Percentiles rank a stretch among this genome's conserved stretches.
These are phyloP conservation scores for Phaffia australis DNA, from an alignment of 768 basidiomycete species.

Conservation along the genomic window DNA sequence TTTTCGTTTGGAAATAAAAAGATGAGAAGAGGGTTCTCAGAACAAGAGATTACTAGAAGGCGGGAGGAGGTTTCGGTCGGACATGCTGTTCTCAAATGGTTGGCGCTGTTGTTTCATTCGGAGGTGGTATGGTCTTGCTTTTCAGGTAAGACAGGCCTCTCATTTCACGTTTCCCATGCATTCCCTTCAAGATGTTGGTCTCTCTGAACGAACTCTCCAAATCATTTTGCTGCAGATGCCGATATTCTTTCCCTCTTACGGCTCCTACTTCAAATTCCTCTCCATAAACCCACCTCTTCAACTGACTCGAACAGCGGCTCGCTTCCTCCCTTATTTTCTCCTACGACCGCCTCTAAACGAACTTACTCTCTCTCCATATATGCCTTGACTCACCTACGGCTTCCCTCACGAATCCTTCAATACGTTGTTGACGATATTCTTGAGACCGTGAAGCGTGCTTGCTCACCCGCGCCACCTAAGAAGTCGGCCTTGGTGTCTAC, in stretches of 20 bases:
- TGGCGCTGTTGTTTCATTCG: slow-evolving; percentile 5
- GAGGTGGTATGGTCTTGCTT: slow-evolving; percentile 13
- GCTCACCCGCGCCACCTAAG: background rate
- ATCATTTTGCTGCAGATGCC: background rate
- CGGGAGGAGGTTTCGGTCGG: slow-evolving; percentile 22
- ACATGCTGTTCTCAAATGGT: slow-evolving; percentile 14
- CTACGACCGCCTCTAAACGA: slow-evolving; percentile 22
- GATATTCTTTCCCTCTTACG: slow-evolving; percentile 11
- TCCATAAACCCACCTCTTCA: background rate
- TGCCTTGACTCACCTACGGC: slow-evolving; percentile 12
- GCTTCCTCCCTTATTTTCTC: background rate
- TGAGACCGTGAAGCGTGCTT: slow-evolving; percentile 4
- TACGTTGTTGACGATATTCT: slow-evolving; percentile 17
- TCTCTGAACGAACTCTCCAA: background rate
- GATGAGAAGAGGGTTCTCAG: slow-evolving; percentile 14
- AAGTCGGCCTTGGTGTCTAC: background rate
- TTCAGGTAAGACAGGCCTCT: slow-evolving; percentile 3
- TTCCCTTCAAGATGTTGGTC: background rate
- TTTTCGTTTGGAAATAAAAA: too few species aligned
- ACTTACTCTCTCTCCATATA: slow-evolving; percentile 21
- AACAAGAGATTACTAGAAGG: slow-evolving; percentile 20
- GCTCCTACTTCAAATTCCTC: slow-evolving; percentile 13
- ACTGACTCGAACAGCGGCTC: slow-evolving; percentile 2
- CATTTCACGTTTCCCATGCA: background rate
- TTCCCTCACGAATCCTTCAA: slow-evolving; percentile 15